These are phyloP conservation scores for Trichoderma breve DNA, from an alignment of 2,329 filamentous ascomycete genomes.

Conservation along the genomic window DNA sequence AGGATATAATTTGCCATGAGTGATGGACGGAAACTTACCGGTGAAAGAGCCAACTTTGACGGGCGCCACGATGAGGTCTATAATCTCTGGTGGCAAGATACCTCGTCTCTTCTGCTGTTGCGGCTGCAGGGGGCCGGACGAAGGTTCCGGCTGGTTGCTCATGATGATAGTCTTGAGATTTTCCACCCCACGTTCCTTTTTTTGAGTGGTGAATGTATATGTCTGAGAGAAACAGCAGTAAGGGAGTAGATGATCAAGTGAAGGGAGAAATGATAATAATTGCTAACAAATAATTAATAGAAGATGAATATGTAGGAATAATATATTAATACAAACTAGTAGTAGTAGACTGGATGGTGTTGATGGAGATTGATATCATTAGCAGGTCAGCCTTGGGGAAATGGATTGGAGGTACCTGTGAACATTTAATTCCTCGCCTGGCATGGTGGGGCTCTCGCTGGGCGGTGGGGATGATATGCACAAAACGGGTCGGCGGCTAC, in stretches of 20 bases:
- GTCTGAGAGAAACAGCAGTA: neutral
- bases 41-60: constrained; percentile 58
- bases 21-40: constrained; percentile 42
- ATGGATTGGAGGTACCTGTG: neutral
- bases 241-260: no score
- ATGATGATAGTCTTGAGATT: neutral
- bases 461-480: constrained; percentile 11
- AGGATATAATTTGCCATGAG: neutral
- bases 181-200: neutral
- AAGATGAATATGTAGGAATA: no score
- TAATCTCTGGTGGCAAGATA: constrained; percentile 43
- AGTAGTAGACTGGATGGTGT: neutral
- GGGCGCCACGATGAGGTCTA: constrained; percentile 48
- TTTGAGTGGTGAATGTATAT: neutral
- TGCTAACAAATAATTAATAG: neutral
- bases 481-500: constrained; percentile 20
- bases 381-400: neutral
- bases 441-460: neutral
- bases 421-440: constrained; percentile 13
- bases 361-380: neutral
- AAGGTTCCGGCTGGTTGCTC: neutral
- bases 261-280: neutral
- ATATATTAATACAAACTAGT: neutral
- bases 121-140: neutral
- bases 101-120: constrained; percentile 33